These are phyloP conservation scores for Oryza nivara DNA, from an alignment of 176 grass and related monocot species.

Conservation along the genomic window DNA sequence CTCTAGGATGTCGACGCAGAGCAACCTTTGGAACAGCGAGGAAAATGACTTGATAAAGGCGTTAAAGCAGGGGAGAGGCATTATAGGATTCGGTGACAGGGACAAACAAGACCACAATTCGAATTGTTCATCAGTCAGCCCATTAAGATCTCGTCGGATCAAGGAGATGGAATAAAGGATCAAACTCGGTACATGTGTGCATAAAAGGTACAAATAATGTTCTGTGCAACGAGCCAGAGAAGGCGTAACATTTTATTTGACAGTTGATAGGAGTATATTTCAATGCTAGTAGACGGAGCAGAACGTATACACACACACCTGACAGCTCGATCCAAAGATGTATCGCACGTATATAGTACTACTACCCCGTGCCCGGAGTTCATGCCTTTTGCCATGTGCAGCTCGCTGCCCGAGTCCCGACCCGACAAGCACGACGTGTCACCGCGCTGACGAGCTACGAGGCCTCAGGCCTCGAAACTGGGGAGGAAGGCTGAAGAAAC, in stretches of 20 bases:
- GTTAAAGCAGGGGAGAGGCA: neutral
- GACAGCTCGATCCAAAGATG: neutral
- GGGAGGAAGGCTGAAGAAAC: neutral
- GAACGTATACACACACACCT: neutral
- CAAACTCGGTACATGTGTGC: neutral
- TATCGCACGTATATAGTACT: neutral
- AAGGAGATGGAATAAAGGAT: neutral
- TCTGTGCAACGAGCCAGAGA: neutral
- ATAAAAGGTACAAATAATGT: neutral
- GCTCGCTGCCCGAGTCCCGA: neutral
- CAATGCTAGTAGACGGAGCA: neutral
- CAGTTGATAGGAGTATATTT: neutral
- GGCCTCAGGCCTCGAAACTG: neutral
- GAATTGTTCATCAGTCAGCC: neutral
- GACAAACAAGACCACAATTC: neutral
- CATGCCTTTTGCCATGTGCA: neutral
- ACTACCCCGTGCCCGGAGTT: no score
- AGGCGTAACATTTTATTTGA: neutral
- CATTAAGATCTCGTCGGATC: neutral
- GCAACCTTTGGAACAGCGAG: neutral
- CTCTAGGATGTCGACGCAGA: neutral
- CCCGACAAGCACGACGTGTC: neutral
- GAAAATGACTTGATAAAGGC: constrained; percentile 17
- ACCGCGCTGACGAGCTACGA: neutral
- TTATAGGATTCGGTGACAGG: neutral